Evolutionary conservation across 2,329 filamentous ascomycete species (phyloP).

Genomic region (Botrytis fragariae): DNA sequence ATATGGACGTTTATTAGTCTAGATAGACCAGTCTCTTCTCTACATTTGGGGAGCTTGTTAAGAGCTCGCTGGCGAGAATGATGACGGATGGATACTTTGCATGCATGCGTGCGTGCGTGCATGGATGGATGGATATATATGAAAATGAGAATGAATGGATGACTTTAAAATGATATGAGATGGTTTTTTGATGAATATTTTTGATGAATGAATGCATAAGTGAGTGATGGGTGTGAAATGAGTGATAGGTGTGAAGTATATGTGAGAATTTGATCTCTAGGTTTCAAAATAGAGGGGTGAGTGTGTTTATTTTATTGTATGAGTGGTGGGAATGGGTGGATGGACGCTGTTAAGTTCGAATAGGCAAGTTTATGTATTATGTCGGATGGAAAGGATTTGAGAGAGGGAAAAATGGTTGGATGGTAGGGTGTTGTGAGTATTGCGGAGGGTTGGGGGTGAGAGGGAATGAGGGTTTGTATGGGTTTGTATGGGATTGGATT

Average conservation of each 20-base stretch:
- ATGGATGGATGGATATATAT: background rate
- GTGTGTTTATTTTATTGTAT: background rate
- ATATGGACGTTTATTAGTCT: background rate
- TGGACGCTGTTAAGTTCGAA: background rate
- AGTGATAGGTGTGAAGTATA: background rate
- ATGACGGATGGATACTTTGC: background rate
- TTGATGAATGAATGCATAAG: background rate
- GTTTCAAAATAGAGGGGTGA: background rate
- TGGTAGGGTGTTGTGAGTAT: background rate
- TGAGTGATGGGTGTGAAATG: no score
- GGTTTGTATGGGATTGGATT: no score
- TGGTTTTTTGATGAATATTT: background rate
- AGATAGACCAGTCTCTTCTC: constrained; percentile 6
- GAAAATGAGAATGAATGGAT: background rate
- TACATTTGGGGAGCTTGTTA: background rate
- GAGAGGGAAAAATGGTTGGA: background rate
- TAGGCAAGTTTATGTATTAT: no score
- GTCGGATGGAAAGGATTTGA: no score
- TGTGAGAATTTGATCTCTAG: background rate
- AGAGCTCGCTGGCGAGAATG: background rate
- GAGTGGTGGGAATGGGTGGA: background rate
- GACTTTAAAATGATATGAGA: background rate
- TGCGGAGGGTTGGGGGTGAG: no score
- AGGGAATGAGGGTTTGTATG: no score
- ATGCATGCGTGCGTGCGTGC: background rate